These are phyloP conservation scores for Brasilioporus rufonigricans DNA, from an alignment of 768 basidiomycete genomes.

Conservation along the genomic window DNA sequence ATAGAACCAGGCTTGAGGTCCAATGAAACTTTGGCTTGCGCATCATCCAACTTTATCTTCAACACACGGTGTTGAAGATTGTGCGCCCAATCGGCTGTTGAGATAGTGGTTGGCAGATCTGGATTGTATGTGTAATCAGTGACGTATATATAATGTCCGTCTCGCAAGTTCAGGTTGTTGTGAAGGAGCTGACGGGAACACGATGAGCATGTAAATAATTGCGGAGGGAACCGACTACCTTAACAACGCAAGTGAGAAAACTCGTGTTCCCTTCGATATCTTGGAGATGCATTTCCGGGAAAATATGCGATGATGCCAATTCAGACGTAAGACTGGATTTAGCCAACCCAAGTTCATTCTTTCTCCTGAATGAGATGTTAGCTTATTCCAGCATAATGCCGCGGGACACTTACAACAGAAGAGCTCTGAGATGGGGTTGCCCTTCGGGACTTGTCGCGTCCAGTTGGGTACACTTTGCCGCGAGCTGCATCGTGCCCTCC, in stretches of 20 bases:
- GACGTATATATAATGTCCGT: slow-evolving; percentile 46
- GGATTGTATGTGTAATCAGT: slow-evolving; percentile 64
- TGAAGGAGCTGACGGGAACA: slow-evolving; percentile 44
- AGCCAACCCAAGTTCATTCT: slow-evolving; percentile 37
- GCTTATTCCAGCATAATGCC: not conserved
- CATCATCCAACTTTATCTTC: slow-evolving; percentile 50
- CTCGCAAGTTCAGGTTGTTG: slow-evolving; percentile 31
- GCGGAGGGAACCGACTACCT: slow-evolving; percentile 38
- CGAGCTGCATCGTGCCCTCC: slow-evolving; percentile 52
- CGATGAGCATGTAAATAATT: not conserved
- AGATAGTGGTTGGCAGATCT: slow-evolving; percentile 35
- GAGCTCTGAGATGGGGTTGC: slow-evolving; percentile 41
- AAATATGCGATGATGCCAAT: slow-evolving; percentile 29
- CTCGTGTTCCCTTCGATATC: slow-evolving; percentile 40
- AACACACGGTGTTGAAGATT: slow-evolving; percentile 51
- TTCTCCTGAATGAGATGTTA: slow-evolving; percentile 42
- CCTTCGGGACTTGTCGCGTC: slow-evolving; percentile 37
- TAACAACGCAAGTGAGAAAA: slow-evolving; percentile 56
- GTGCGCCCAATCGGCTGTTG: slow-evolving; percentile 37
- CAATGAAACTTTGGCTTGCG: slow-evolving; percentile 41
- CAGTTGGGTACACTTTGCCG: slow-evolving; percentile 43
- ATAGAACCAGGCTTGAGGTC: slow-evolving; percentile 40
- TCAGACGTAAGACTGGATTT: slow-evolving; percentile 18
- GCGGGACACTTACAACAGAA: slow-evolving; percentile 47
- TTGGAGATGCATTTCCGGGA: slow-evolving; percentile 46